Evolutionary conservation across 192 early-diverging fungal genomes (phyloP).

Genomic region (Rhizophagus sp.): DNA sequence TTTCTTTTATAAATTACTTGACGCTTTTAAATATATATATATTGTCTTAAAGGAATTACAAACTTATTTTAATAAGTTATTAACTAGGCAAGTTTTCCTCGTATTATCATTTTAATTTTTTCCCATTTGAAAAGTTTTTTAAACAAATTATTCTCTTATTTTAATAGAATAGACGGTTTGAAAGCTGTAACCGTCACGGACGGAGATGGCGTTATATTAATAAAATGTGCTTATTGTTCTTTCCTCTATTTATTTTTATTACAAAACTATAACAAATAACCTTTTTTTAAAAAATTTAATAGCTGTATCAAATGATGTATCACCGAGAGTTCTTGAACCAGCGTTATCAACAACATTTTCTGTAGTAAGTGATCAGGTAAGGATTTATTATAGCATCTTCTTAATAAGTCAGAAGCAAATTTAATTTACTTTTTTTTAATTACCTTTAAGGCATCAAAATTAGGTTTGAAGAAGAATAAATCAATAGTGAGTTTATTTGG

Average conservation of each 20-base stretch:
- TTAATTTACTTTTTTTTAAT: background rate
- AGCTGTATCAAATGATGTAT: constrained; percentile 38
- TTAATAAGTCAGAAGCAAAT: background rate
- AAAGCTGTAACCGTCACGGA: constrained; percentile 52
- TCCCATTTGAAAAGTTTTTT: background rate
- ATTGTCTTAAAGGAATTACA: constrained; percentile 18
- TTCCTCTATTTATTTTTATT: background rate
- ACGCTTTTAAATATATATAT: background rate
- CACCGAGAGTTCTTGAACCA: constrained; percentile 49
- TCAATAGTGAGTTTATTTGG: constrained; percentile 59
- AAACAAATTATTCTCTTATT: background rate
- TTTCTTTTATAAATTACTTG: background rate
- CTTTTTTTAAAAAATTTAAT: background rate
- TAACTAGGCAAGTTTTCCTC: background rate
- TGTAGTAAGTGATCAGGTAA: constrained; percentile 62
- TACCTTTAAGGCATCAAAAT: constrained; percentile 54
- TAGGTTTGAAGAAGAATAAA: constrained; percentile 62
- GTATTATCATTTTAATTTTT: constrained; percentile 1
- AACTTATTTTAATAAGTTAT: constrained; percentile 24
- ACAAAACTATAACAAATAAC: background rate
- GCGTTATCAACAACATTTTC: constrained; percentile 61
- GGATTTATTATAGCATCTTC: constrained; percentile 39
- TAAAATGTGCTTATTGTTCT: constrained; percentile 44
- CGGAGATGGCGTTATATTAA: constrained; percentile 60
- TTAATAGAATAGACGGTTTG: constrained; percentile 24